Conservation (phyloP, 345 rosid species). For the Salix suchowensis region DNA sequence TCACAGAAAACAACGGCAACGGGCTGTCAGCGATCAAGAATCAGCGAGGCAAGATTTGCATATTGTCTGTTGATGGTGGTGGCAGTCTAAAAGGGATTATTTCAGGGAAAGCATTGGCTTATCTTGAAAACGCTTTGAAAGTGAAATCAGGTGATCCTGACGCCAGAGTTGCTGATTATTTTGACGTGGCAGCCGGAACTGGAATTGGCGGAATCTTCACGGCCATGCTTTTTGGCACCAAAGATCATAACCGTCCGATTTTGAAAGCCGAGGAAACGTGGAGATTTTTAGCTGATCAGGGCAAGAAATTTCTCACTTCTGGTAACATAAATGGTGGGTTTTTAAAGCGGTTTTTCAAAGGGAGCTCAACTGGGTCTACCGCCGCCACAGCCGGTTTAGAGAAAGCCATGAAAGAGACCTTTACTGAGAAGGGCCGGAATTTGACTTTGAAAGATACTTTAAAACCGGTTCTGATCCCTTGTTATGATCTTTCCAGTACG, state of each 20-base stretch:
- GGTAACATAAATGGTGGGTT: slow-evolving; percentile 20
- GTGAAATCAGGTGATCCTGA: slow-evolving; percentile 79
- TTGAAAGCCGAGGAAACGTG: slow-evolving; percentile 86
- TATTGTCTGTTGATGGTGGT: slow-evolving; percentile 76
- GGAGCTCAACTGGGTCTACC: slow-evolving; percentile 37
- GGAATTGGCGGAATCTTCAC: slow-evolving; percentile 91
- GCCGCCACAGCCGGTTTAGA: slow-evolving; percentile 47
- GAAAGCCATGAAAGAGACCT: slow-evolving; percentile 64
- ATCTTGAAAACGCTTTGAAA: slow-evolving; percentile 73
- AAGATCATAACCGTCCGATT: slow-evolving; percentile 64
- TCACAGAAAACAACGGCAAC: background rate
- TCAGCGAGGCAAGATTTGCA: slow-evolving; percentile 93
- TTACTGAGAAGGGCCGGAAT: slow-evolving; percentile 40
- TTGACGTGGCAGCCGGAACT: slow-evolving; percentile 91
- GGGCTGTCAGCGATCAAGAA: slow-evolving; percentile 51
- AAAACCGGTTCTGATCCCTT: slow-evolving; percentile 82
- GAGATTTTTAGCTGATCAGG: slow-evolving; percentile 71
- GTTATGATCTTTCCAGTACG: slow-evolving; percentile 78
- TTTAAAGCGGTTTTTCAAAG: slow-evolving; percentile 49
- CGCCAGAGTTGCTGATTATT: slow-evolving; percentile 82
- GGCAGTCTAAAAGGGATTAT: slow-evolving; percentile 83
- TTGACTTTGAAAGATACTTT: slow-evolving; percentile 82
- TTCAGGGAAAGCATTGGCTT: slow-evolving; percentile 81
- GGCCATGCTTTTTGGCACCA: slow-evolving; percentile 81
- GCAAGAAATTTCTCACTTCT: slow-evolving; percentile 46